phyloP scores from a whole-genome alignment of 306 rosid genomes.

The Quercus wislizeni region DNA sequence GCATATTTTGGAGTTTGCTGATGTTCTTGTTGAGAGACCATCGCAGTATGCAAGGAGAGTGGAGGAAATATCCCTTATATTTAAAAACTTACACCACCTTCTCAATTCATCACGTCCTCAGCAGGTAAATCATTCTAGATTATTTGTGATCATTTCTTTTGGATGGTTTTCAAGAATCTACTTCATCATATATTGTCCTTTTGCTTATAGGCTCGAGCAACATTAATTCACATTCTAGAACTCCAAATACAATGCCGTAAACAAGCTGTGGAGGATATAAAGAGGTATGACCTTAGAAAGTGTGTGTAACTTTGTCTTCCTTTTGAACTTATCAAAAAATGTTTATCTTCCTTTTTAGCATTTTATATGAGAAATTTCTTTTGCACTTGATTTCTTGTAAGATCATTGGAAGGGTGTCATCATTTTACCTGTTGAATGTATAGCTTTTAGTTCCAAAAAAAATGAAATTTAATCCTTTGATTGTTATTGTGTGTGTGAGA shows the following conservation, averaged over 20 bases:
- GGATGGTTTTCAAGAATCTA: background rate
- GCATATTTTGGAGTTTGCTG: slow-evolving; percentile 91
- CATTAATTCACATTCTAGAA: slow-evolving; percentile 80
- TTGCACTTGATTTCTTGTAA: background rate
- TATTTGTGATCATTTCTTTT: background rate
- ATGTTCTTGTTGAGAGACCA: slow-evolving; percentile 88
- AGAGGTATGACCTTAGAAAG: slow-evolving; percentile 48
- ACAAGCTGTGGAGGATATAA: slow-evolving; percentile 93
- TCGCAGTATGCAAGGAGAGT: slow-evolving; percentile 95
- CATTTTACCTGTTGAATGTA: no score
- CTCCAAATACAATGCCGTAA: slow-evolving; percentile 83
- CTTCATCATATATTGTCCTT: slow-evolving; percentile 5
- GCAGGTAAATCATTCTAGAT: slow-evolving; percentile 42
- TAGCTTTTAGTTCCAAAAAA: no score
- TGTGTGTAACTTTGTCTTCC: background rate
- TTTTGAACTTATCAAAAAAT: background rate
- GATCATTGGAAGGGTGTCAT: no score
- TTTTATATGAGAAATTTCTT: background rate
- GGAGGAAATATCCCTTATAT: slow-evolving; percentile 90
- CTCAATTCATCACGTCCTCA: slow-evolving; percentile 88
- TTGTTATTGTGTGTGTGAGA: no score
- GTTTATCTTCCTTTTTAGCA: background rate
- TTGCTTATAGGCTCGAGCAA: slow-evolving; percentile 75
- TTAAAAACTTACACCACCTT: slow-evolving; percentile 91
- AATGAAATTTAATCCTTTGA: no score